Percentiles rank a stretch among this genome's conserved stretches.
Evolutionary conservation across 225 moss, liverwort and hornwort species (phyloP).

Genomic region (Anthoceros angustus): DNA sequence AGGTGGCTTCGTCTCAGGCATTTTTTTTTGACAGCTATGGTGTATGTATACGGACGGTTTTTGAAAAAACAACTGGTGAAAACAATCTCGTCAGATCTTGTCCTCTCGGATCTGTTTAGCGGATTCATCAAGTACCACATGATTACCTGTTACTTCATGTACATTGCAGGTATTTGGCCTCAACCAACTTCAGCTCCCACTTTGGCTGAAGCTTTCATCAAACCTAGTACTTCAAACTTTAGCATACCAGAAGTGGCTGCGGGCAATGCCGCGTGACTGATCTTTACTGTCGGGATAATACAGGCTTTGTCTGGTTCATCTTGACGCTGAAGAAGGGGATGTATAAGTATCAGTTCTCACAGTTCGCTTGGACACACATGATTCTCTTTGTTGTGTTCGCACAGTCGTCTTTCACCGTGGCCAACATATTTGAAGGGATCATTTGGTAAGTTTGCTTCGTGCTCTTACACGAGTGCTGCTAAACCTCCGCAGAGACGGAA

Average conservation of each 20-base stretch:
- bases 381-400: constrained; percentile 98
- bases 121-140: constrained; percentile 96
- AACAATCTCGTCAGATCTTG: constrained; percentile 72
- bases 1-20: constrained; percentile 47
- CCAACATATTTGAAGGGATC: constrained; percentile 98
- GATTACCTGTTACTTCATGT: constrained; percentile 97
- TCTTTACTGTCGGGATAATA: neutral
- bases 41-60: constrained; percentile 97
- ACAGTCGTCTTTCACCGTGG: constrained; percentile 97
- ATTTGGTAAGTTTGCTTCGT: constrained; percentile 46
- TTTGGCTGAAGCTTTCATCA: neutral
- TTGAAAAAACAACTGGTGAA: constrained; percentile 90
- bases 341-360: constrained; percentile 94
- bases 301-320: constrained; percentile 99
- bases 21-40: constrained; percentile 97
- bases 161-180: constrained; percentile 62
- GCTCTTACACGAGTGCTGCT: neutral
- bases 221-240: neutral
- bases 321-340: constrained; percentile 80
- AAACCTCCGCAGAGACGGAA: too few species aligned
- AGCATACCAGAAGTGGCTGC: too few species aligned
- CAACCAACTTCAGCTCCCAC: neutral
- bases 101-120: constrained; percentile 70
- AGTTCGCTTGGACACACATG: constrained; percentile 99
- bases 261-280: neutral